Evolutionary conservation across 164 flowering plant species (phyloP), one percentile per base, ranked within the genome.

Genomic region (Tetrastigma voinierianum): DNA sequence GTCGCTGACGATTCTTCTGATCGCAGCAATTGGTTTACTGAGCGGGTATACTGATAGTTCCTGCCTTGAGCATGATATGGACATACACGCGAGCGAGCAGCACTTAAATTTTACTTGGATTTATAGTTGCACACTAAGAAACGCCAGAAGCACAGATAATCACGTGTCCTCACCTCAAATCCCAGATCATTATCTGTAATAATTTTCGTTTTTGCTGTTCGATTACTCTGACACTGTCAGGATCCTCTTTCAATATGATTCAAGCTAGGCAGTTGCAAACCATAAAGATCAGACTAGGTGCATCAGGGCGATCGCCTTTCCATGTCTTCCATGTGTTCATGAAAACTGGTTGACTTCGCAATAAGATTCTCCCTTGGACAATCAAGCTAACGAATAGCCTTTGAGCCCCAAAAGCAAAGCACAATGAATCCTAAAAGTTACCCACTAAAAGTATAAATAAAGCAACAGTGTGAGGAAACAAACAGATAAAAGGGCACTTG

Each of bases 291-390:
- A 67, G 64, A 46, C 60, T 72, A 43, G 90, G 92, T 18, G 91
- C 96, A 90, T 96, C 98, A 68, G 97, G 98, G 15, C 99, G 89
- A 59, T 71, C 73, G 21, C 99, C 97, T 74, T 80, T 84, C 2
- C 93, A 84, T 96, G 98, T 69, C 99, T 84, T 9, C 99, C 97
- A 91, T n/a, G 98, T 93, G 78, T 96, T 96, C 84, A 80, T 69
- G 65, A 96, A 96, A 96, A 93, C 75, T 83, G 90, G 78, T 93
- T 87, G 54, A 96, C 81, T 82, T 93, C 67, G 54, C 70, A 77
- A 58, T 69, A 20, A 90, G 23, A 56, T 85, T 78, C 69, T 90
- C 97, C 61, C 78, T 72, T 0, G 95, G 92, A 66, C 95, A 93
- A 60, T 96, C 93, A 66, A 96, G 92, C 65, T 91, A 76, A 61